Evolutionary conservation across 495 filamentous ascomycete species (phyloP).

Genomic region (Hypoxylon trugodes): DNA sequence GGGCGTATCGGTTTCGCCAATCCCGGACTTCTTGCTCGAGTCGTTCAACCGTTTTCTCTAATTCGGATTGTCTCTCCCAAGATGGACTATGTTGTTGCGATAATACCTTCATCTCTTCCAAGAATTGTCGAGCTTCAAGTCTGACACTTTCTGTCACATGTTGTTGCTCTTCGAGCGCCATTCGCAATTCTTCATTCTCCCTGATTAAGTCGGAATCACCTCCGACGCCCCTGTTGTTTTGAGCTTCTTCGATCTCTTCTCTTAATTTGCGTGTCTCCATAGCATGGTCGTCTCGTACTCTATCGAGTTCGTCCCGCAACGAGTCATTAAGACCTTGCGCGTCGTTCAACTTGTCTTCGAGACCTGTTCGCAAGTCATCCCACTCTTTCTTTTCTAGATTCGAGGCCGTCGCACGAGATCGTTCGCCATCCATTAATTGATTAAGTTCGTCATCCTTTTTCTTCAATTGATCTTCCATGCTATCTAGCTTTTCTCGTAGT

Average conservation of each 20-base stretch:
- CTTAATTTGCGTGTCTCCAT: constrained; percentile 69
- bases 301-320: constrained; percentile 79
- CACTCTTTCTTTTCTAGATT: constrained; percentile 73
- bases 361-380: constrained; percentile 72
- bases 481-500: constrained; percentile 76
- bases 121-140: constrained; percentile 81
- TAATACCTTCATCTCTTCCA: constrained; percentile 87
- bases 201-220: constrained; percentile 69
- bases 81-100: constrained; percentile 80
- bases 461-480: constrained; percentile 68
- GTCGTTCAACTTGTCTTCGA: constrained; percentile 82
- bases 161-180: constrained; percentile 74
- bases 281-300: constrained; percentile 71
- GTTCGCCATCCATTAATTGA: constrained; percentile 52
- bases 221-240: constrained; percentile 38
- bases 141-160: constrained; percentile 90
- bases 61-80: constrained; percentile 80
- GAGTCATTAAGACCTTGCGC: constrained; percentile 80
- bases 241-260: constrained; percentile 68
- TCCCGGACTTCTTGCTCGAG: constrained; percentile 84
- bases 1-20: constrained; percentile 90
- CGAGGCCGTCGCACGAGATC: constrained; percentile 51
- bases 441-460: constrained; percentile 60
- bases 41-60: constrained; percentile 73
- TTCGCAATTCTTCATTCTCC: constrained; percentile 76